These are phyloP conservation scores for Acaromyces ingoldii DNA, from an alignment of 1,284 basidiomycete genomes.

Conservation along the genomic window DNA sequence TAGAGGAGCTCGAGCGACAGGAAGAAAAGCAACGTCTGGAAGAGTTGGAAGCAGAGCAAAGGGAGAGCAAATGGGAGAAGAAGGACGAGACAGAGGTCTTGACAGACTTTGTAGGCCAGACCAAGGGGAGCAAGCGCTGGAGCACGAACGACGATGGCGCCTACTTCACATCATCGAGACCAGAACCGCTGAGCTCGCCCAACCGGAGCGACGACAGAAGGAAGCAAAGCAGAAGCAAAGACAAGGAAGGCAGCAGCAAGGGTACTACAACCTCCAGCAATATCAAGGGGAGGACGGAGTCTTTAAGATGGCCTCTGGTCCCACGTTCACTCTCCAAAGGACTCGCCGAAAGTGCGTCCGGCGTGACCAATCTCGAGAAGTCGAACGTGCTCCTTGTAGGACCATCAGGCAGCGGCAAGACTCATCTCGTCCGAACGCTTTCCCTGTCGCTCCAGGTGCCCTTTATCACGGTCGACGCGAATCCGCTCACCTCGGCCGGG, in stretches of 20 bases:
- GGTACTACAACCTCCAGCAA: not conserved
- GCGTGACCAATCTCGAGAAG: not conserved
- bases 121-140: not conserved
- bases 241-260: not conserved
- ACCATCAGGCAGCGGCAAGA: conserved; percentile 24
- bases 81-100: not conserved
- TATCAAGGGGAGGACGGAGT: too few species aligned
- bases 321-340: not conserved
- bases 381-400: conserved; percentile 12
- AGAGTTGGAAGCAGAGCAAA: too few species aligned
- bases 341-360: not conserved
- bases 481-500: conserved; percentile 33
- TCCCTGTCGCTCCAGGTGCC: conserved; percentile 31
- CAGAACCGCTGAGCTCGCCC: not conserved
- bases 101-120: conserved; percentile 1
- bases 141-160: not conserved
- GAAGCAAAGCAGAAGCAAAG: not conserved
- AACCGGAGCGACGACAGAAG: too few species aligned
- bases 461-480: conserved; percentile 35
- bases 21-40: too few species aligned
- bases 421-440: conserved; percentile 28
- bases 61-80: conserved; percentile 5
- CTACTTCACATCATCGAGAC: not conserved
- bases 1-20: too few species aligned
- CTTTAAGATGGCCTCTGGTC: too few species aligned